Evolutionary conservation across 176 grass and related monocot species (phyloP).

Genomic region (Raddia guianensis): DNA sequence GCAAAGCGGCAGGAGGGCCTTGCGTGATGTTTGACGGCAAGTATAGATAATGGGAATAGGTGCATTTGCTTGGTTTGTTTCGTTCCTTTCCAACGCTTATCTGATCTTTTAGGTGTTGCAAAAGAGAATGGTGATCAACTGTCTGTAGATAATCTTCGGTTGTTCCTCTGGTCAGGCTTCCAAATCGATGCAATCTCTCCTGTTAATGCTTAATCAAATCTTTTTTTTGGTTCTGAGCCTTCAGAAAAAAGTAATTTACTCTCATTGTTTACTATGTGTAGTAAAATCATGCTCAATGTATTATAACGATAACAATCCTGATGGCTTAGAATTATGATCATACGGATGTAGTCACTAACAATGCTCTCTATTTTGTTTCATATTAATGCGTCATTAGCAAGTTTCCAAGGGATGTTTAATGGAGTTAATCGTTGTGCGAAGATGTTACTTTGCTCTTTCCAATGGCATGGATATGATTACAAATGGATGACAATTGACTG

Average conservation of each 20-base stretch:
- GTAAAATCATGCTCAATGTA: not conserved
- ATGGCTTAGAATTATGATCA: not conserved
- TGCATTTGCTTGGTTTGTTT: constrained; percentile 44
- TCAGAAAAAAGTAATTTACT: not conserved
- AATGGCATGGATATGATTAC: not conserved
- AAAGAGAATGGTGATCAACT: constrained; percentile 43
- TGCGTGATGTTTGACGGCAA: constrained; percentile 29
- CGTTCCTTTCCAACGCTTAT: constrained; percentile 42
- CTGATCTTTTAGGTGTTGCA: constrained; percentile 33
- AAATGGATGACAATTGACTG: too few species aligned
- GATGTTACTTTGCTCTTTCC: not conserved
- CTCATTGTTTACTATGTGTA: not conserved
- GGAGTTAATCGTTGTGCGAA: not conserved
- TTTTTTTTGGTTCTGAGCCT: not conserved
- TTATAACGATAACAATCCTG: not conserved
- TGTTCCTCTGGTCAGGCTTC: constrained; percentile 32
- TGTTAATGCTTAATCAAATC: not conserved
- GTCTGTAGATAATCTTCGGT: constrained; percentile 47
- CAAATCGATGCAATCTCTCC: constrained; percentile 24
- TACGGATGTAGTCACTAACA: not conserved
- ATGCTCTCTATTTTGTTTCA: not conserved
- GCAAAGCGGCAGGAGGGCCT: constrained; percentile 52
- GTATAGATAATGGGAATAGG: constrained; percentile 49
- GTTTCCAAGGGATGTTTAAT: not conserved
- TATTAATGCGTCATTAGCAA: not conserved